A percentile compares a stretch with the other conserved stretches of the same genome.
phyloP scores from a whole-genome alignment of 441 rosid genomes.

The Bocquillonia castaneifolia region DNA sequence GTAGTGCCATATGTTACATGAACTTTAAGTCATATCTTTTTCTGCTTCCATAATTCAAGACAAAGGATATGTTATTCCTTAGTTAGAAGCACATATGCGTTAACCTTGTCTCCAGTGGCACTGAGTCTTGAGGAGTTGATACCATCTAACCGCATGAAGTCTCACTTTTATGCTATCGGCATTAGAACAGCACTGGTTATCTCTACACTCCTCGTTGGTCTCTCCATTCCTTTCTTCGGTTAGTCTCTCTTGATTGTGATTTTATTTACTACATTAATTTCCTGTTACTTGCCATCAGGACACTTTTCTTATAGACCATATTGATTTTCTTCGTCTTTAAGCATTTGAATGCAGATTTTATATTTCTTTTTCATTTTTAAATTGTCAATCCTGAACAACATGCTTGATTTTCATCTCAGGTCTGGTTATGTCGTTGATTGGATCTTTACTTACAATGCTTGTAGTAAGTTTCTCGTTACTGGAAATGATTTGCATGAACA shows the following conservation, averaged over 20 bases:
- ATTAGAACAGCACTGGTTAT: slow-evolving; percentile 64
- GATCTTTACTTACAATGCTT: slow-evolving; percentile 92
- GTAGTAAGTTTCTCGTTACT: slow-evolving; percentile 50
- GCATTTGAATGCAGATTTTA: neutral
- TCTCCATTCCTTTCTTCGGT: slow-evolving; percentile 83
- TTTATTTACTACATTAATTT: neutral
- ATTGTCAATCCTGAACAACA: neutral
- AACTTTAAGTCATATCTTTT: too few relatives aligned
- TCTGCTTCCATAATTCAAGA: neutral
- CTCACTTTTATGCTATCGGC: slow-evolving; percentile 47
- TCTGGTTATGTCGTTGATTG: slow-evolving; percentile 81
- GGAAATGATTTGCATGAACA: too few relatives aligned
- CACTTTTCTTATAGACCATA: neutral
- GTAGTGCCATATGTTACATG: neutral
- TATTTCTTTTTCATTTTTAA: neutral
- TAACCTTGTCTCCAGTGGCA: slow-evolving; percentile 85
- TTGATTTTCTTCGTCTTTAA: neutral
- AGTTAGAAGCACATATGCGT: slow-evolving; percentile 54
- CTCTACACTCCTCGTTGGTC: slow-evolving; percentile 72
- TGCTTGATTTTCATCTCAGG: slow-evolving; percentile 40
- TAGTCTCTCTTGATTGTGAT: slow-evolving; percentile 13
- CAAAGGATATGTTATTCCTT: slow-evolving; percentile 26
- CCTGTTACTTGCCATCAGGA: too few relatives aligned
- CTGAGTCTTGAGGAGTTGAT: slow-evolving; percentile 88
- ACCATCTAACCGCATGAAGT: slow-evolving; percentile 48